phyloP scores from a whole-genome alignment of 2,329 filamentous ascomycete species.

The Scedosporium boydii region DNA sequence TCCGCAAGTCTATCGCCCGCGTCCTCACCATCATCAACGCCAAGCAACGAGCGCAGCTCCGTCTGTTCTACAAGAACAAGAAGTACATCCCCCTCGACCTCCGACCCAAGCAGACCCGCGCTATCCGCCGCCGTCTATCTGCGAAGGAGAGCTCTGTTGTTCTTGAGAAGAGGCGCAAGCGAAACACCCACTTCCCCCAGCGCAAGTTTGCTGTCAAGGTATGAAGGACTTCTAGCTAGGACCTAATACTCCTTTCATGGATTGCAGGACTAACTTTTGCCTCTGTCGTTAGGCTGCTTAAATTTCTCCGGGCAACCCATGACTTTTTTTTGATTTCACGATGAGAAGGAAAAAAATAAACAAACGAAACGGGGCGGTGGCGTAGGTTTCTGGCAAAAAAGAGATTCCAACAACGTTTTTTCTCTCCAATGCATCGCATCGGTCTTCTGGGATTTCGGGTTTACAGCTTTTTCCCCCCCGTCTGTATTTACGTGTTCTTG shows the following conservation, averaged over 20 bases:
- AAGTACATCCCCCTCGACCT: slow-evolving; percentile 99
- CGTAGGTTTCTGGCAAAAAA: slow-evolving; percentile 10
- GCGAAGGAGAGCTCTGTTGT: slow-evolving; percentile 77
- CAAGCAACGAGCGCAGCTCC: slow-evolving; percentile 96
- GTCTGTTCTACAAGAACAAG: slow-evolving; percentile 99
- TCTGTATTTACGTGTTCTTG: slow-evolving; percentile 1
- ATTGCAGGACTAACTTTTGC: background rate
- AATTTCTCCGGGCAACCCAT: background rate
- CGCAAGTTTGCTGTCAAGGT: slow-evolving; percentile 99
- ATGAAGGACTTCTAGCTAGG: slow-evolving; percentile 15
- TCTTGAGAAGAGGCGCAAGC: slow-evolving; percentile 96
- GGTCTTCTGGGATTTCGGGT: slow-evolving; percentile 1
- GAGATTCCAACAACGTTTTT: slow-evolving; percentile 3
- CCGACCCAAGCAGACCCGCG: slow-evolving; percentile 95
- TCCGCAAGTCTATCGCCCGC: slow-evolving; percentile 98
- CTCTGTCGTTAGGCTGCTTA: background rate
- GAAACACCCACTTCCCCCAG: slow-evolving; percentile 90
- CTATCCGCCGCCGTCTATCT: slow-evolving; percentile 90
- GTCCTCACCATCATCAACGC: slow-evolving; percentile 99
- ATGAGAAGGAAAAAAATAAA: slow-evolving; percentile 8
- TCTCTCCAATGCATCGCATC: slow-evolving; percentile 4
- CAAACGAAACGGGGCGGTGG: slow-evolving; percentile 11
- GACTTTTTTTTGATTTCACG: background rate
- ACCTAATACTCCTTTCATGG: background rate
- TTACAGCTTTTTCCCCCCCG: slow-evolving; percentile 3